Evolutionary conservation across 73 alveolate species (phyloP).

Genomic region (Tetrahymena elliotti): DNA sequence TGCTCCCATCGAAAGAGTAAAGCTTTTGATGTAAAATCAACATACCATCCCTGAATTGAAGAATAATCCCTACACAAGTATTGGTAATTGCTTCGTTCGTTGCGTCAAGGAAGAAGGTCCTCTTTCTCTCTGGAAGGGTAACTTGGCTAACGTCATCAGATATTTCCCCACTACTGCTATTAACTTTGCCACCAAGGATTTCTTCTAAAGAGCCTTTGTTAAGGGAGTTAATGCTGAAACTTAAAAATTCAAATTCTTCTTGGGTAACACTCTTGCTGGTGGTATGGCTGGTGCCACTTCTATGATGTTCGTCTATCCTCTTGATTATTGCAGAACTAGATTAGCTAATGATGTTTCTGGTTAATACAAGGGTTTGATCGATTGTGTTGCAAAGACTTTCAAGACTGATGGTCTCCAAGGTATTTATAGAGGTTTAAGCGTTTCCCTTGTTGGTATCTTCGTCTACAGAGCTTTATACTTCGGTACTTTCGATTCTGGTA

Average conservation of each 20-base stretch:
- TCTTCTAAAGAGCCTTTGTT: constrained; percentile 15
- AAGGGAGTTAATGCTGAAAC: constrained; percentile 4
- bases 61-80: constrained; percentile 44
- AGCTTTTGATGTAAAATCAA: constrained; percentile 53
- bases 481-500: constrained; percentile 89
- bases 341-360: constrained; percentile 55
- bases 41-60: constrained; percentile 45
- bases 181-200: constrained; percentile 62
- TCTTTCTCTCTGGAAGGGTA: constrained; percentile 63
- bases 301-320: constrained; percentile 53
- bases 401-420: constrained; percentile 81
- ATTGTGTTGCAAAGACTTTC: constrained; percentile 47
- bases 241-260: not conserved
- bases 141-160: constrained; percentile 48
- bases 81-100: constrained; percentile 50
- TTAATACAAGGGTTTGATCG: constrained; percentile 51
- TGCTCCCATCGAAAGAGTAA: constrained; percentile 69
- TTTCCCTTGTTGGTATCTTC: constrained; percentile 74
- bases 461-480: constrained; percentile 87
- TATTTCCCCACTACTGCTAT: constrained; percentile 72
- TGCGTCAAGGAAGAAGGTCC: constrained; percentile 61
- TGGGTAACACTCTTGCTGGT: constrained; percentile 55
- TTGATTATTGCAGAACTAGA: constrained; percentile 63
- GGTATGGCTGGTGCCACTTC: constrained; percentile 67
- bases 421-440: constrained; percentile 86